A percentile compares a stretch with the other conserved stretches of the same genome.
Evolutionary conservation across 352 stramenopile species (phyloP).

Genomic region (Plasmopara muralis): DNA sequence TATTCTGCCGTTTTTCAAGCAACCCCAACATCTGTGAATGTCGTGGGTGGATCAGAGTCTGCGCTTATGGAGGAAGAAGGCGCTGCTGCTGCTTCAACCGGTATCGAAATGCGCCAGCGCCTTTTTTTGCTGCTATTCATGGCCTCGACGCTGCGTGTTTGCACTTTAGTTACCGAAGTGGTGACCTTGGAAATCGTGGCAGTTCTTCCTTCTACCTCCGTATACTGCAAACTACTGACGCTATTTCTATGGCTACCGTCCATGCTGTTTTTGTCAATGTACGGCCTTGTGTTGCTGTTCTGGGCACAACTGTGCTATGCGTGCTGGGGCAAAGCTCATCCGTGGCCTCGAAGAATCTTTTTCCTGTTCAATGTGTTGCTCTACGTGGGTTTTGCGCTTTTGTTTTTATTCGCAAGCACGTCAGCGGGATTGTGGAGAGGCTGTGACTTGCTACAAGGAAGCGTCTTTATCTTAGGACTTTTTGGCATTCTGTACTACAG

Average conservation of each 20-base stretch:
- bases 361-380: slow-evolving; percentile 73
- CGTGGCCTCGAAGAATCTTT: slow-evolving; percentile 67
- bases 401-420: slow-evolving; percentile 40
- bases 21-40: slow-evolving; percentile 19
- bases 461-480: slow-evolving; percentile 55
- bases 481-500: slow-evolving; percentile 78
- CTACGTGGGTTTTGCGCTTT: slow-evolving; percentile 47
- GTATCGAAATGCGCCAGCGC: slow-evolving; percentile 65
- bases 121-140: slow-evolving; percentile 75
- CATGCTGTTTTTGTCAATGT: slow-evolving; percentile 83
- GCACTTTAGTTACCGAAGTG: slow-evolving; percentile 55
- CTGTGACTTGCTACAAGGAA: slow-evolving; percentile 61
- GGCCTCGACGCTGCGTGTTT: slow-evolving; percentile 51
- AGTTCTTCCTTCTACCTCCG: slow-evolving; percentile 32
- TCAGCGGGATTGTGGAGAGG: slow-evolving; percentile 53
- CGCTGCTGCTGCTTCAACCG: slow-evolving; percentile 49
- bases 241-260: slow-evolving; percentile 71
- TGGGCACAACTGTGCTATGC: slow-evolving; percentile 82
- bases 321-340: slow-evolving; percentile 66
- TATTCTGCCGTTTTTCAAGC: slow-evolving; percentile 16
- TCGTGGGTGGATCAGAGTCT: slow-evolving; percentile 29
- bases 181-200: slow-evolving; percentile 37
- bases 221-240: slow-evolving; percentile 42
- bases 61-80: slow-evolving; percentile 48
- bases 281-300: slow-evolving; percentile 79